Evolutionary conservation across 176 grass and related monocot species (phyloP), one percentile per base, ranked within the genome.

Genomic region (Miscanthus lutarioriparius): DNA sequence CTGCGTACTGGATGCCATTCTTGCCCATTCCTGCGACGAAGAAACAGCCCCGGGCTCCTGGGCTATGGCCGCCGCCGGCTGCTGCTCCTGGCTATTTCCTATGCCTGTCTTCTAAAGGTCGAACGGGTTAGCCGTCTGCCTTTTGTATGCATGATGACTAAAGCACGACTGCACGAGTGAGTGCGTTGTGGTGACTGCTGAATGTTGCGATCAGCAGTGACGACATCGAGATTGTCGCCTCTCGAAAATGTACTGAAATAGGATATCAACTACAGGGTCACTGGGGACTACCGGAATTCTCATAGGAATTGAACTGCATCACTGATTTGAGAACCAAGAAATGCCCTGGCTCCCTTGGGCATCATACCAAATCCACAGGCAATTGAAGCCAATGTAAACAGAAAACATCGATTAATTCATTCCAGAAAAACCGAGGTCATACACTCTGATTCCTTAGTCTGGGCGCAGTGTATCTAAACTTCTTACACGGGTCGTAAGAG

Each of bases 1-100:
- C 82, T 71, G 74, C 85, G 71, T 93, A 93, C 12, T 88, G 78
- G 82, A 90, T 88, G 6, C 61, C 40, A 44, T 76, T 79, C 81
- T 88, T 81, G 67, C 30, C 51, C 88, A 90, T 93, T 35, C 40
- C 38, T 85, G 41, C 43, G 71, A 32, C 67, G 77, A 4, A 20
- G 30, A 69, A 37, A 5, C 43, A 10, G 70, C 8, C 17, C 15
- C 33, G 56, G n/a, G 56, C n/a, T 63, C 26, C 44, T 36, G 20
- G 6, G 48, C 48, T 19, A 49, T 19, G 16, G 48, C 48, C 16
- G 16, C 3, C 76, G 58, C 2, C 16, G 12, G 23, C 37, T 19
- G 16, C 16, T 49, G 4, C 47, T 37, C 36, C 36, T n/a, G n/a
- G n/a, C n/a, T n/a, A n/a, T n/a, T n/a, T n/a, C n/a, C n/a, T n/a